A percentile compares a stretch with the other conserved stretches of the same genome.
phyloP scores from a whole-genome alignment of 2,329 filamentous ascomycete genomes.

The Fusarium sambucinum region DNA sequence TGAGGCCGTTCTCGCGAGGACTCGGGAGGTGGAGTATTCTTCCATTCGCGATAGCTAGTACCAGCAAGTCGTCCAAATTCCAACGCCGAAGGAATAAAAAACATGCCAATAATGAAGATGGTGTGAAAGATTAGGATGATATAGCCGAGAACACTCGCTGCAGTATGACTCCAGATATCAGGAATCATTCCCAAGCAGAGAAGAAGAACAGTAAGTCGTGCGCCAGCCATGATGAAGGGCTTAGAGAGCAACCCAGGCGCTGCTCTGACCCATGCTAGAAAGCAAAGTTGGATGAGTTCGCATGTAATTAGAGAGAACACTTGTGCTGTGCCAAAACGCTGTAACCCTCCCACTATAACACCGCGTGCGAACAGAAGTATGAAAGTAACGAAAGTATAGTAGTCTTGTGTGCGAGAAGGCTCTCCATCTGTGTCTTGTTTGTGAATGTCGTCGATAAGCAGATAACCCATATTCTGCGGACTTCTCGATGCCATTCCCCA shows the following conservation, averaged over 20 bases:
- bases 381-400: conserved; percentile 50
- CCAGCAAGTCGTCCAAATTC: conserved; percentile 22
- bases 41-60: not conserved
- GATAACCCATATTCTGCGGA: conserved; percentile 47
- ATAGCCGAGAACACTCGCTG: conserved; percentile 78
- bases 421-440: conserved; percentile 68
- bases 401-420: conserved; percentile 61
- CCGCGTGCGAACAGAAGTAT: conserved; percentile 34
- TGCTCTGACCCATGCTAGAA: conserved; percentile 68
- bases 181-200: conserved; percentile 62
- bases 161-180: conserved; percentile 70
- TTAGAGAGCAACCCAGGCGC: conserved; percentile 55
- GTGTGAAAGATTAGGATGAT: conserved; percentile 74
- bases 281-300: conserved; percentile 30
- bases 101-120: conserved; percentile 57
- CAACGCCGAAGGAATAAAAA: conserved; percentile 33
- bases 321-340: conserved; percentile 27
- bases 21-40: not conserved
- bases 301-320: conserved; percentile 29
- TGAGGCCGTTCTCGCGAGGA: conserved; percentile 27
- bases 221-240: conserved; percentile 1
- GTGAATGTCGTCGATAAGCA: conserved; percentile 66
- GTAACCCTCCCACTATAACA: conserved; percentile 31
- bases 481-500: conserved; percentile 46
- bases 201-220: conserved; percentile 35